Evolutionary conservation across 495 filamentous ascomycete species (phyloP).

Genomic region (Endocarpon pusillum): DNA sequence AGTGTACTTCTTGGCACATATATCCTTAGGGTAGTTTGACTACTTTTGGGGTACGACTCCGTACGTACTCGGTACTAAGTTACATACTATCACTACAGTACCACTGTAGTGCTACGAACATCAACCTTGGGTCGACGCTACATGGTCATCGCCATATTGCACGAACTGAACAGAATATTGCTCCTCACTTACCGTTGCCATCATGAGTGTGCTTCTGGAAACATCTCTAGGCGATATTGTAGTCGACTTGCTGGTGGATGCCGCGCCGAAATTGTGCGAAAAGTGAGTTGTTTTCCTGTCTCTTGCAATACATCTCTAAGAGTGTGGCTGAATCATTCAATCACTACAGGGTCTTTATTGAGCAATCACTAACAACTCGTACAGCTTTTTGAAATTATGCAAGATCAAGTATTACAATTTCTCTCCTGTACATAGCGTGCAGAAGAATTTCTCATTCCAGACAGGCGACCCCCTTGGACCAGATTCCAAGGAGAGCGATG

Average conservation of each 20-base stretch:
- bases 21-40: too few relatives aligned
- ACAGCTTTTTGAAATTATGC: conserved; percentile 92
- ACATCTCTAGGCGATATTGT: conserved; percentile 86
- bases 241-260: conserved; percentile 74
- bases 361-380: conserved; percentile 36
- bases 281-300: conserved; percentile 43
- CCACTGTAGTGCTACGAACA: too few relatives aligned
- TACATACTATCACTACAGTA: too few relatives aligned
- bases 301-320: conserved; percentile 3
- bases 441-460: conserved; percentile 86
- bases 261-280: conserved; percentile 75
- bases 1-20: too few relatives aligned
- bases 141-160: too few relatives aligned
- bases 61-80: too few relatives aligned
- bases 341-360: conserved; percentile 17
- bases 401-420: conserved; percentile 98
- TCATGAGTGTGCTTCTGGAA: conserved; percentile 72
- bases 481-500: conserved; percentile 64
- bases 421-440: conserved; percentile 70
- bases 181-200: too few relatives aligned
- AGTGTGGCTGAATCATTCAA: conserved; percentile 21
- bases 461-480: conserved; percentile 87
- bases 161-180: too few relatives aligned
- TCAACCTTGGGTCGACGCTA: too few relatives aligned
- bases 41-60: too few relatives aligned